Evolutionary conservation across 371 early-diverging fungal genomes (phyloP).

Genomic region (Rhizomucor miehei): DNA sequence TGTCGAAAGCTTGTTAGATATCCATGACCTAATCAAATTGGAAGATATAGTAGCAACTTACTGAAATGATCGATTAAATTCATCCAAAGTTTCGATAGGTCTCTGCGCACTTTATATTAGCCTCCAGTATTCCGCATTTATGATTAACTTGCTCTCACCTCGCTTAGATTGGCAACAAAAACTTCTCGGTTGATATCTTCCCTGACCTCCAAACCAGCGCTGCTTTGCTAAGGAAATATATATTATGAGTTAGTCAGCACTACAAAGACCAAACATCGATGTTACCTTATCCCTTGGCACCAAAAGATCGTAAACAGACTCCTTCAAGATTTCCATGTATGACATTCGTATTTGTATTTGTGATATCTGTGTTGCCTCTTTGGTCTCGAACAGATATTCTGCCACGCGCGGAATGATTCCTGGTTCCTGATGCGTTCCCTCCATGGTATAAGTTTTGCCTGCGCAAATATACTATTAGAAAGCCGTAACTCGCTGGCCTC

Average conservation of each 20-base stretch:
- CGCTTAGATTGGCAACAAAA: slow-evolving; percentile 55
- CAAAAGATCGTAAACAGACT: slow-evolving; percentile 58
- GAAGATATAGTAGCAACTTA: slow-evolving; percentile 7
- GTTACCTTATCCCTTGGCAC: slow-evolving; percentile 35
- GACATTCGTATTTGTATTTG: slow-evolving; percentile 36
- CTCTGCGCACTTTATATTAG: slow-evolving; percentile 10
- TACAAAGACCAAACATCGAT: neutral
- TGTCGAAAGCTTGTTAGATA: slow-evolving; percentile 4
- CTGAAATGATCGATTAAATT: slow-evolving; percentile 48
- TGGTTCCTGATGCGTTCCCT: slow-evolving; percentile 42
- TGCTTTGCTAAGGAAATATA: neutral
- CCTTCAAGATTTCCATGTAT: slow-evolving; percentile 68
- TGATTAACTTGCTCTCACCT: slow-evolving; percentile 19
- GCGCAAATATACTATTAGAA: neutral
- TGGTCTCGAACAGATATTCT: slow-evolving; percentile 21
- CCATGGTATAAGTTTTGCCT: slow-evolving; percentile 77
- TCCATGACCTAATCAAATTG: no score
- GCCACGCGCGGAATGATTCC: slow-evolving; percentile 62
- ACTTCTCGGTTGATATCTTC: slow-evolving; percentile 51
- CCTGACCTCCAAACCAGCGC: slow-evolving; percentile 42
- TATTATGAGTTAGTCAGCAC: no score
- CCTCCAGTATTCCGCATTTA: neutral
- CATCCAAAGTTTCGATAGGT: slow-evolving; percentile 38
- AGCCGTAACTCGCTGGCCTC: no score
- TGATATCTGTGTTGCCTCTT: slow-evolving; percentile 6